Base-by-base conservation (phyloP, 2,329 filamentous ascomycete genomes). In the Aspergillus alliaceus region DNA sequence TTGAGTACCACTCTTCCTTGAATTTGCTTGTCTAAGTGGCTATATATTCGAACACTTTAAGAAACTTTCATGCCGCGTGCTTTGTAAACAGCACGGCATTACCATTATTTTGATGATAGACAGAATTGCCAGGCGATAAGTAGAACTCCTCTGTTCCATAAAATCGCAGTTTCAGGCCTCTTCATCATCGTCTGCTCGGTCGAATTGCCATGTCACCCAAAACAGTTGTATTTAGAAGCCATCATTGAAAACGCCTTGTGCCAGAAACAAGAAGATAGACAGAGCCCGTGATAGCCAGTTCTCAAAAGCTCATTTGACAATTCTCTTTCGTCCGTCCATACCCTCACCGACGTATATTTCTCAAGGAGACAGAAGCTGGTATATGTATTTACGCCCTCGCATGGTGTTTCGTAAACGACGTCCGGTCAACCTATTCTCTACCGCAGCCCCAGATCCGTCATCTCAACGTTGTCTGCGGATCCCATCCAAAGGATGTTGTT, bases 401-500 rank as follows among this genome's bases (percentile, higher is more conserved):
- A 48, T 52, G 47, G 46, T 35, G 51, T 53, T 49, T 47, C 57
- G 42, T 51, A 50, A 56, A 52, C 51, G 51, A 55, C 55, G 39
- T 44, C 40, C 52, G 48, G 34, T 65, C 66, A 72, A 67, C 68
- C 69, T 62, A 22, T 20, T 35, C 34, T 59, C 54, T 66, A 66
- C 62, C 64, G 64, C 51, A 77, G 71, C 59, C 73, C 70, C 51
- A 77, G 60, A 58, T 79, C 73, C 55, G 70, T 79, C 77, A 76
- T 79, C 63, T 79, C 76, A 57, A 81, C 77, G 49, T 77, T 78
- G 44, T 83, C 80, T 25, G 81, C 82, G 40, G 80, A 81, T 34
- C 82, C 84, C 69, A 98, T 93, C 89, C 91, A 98, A 47, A 98
- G 83, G n/a, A 98, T 93, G 72, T 98, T 98, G 79, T 98, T 98